Evolutionary conservation across 2,329 filamentous ascomycete genomes (phyloP), one percentile per base, ranked within the genome.

Genomic region (Mariannaea elegans): DNA sequence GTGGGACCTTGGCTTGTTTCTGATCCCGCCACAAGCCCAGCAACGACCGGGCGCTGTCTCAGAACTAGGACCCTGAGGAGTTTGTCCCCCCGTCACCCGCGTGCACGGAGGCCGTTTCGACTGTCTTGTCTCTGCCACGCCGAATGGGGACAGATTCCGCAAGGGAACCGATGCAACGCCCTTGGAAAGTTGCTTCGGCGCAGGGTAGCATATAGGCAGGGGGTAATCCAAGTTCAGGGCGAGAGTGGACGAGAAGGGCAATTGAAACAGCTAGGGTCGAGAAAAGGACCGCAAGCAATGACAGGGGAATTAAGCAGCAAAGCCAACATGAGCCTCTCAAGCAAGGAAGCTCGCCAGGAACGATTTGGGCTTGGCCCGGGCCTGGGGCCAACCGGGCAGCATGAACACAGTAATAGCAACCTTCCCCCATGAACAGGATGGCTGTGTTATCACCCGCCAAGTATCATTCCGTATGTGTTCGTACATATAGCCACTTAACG

Each of bases 51-150:
- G 50, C 51, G 38, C 56, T 70, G 68, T 70, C 68, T 70, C 63
- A 69, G 61, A 64, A 62, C 19, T 58, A 64, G 67, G 60, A 60
- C 65, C 66, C 68, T 61, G 67, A 65, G 36, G 38, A 66, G 67
- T 64, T 56, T 56, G 52, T 18, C 13, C 21, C 47, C 50, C 42
- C 51, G 44, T 19, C 46, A 24, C 31, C 31, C 46, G 41, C 38
- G 58, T 59, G 62, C 59, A 59, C 58, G 56, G 53, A 55, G 53
- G 13, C 50, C 53, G 58, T 66, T 67, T 63, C 41, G 45, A 54
- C 55, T 19, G 16, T 32, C 53, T 50, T 46, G 34, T 46, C 34
- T 21, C 57, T 49, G 52, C 46, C 53, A 61, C 52, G 16, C 59
- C 57, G 64, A 39, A 46, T 60, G 63, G 41, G 52, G 59, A 62